phyloP scores from a whole-genome alignment of 306 rosid genomes.

The Trifolium pratense region DNA sequence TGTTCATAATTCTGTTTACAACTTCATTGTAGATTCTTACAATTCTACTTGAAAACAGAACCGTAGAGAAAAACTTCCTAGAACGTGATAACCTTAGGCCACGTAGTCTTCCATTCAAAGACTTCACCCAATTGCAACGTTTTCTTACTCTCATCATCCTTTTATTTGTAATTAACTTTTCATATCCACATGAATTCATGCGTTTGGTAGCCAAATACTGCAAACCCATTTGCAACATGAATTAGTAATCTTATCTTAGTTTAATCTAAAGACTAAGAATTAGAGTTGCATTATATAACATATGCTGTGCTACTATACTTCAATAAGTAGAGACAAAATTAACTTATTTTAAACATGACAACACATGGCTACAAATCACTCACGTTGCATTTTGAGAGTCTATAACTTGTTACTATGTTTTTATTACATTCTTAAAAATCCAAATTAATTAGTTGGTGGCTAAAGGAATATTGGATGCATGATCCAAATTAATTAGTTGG shows the following conservation, averaged over 20 bases:
- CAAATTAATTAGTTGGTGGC: constrained; percentile 52
- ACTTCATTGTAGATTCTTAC: constrained; percentile 55
- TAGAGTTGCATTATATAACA: constrained; percentile 47
- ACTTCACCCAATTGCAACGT: constrained; percentile 59
- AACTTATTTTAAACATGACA: constrained; percentile 31
- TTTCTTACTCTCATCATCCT: constrained; percentile 51
- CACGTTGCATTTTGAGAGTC: constrained; percentile 43
- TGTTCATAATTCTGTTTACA: constrained; percentile 47
- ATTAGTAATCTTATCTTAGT: too few species aligned
- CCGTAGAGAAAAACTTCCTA: constrained; percentile 55
- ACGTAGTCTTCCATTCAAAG: constrained; percentile 55
- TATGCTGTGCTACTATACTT: constrained; percentile 44
- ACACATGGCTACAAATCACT: constrained; percentile 63
- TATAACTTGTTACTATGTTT: neutral
- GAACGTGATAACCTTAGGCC: constrained; percentile 58
- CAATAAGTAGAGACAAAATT: constrained; percentile 49
- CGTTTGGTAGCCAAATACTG: constrained; percentile 47
- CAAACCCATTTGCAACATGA: constrained; percentile 51
- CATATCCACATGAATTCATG: constrained; percentile 51
- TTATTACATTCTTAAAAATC: constrained; percentile 17
- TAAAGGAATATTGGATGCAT: constrained; percentile 73
- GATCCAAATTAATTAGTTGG: constrained; percentile 56
- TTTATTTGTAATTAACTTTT: constrained; percentile 53
- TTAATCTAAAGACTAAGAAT: constrained; percentile 9
- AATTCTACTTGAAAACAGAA: constrained; percentile 52